Evolutionary conservation across 805 yeast species (phyloP), one percentile per base, ranked within the genome.

Genomic region (Gaillardinia entomophila): DNA sequence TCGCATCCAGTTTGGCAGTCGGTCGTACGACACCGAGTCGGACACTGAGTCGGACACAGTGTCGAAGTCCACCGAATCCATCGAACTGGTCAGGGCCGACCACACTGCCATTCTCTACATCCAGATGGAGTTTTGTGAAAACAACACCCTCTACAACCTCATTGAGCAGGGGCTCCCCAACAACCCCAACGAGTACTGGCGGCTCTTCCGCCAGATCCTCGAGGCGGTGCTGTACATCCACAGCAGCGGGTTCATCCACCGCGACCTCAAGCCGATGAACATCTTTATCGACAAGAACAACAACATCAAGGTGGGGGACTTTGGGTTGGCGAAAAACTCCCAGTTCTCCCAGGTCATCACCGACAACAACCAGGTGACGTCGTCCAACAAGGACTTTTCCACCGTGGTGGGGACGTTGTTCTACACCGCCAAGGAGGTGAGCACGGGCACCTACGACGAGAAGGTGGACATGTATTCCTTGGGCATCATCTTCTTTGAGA

Each of bases 91-190:
- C n/a, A n/a, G n/a, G n/a, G n/a, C n/a, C n/a, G 28, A 31, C 27
- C 26, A 26, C 15, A 19, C 26, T n/a, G 28, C 39, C 3, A 87
- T 95, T 0, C 59, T 92, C 19, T 92, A 85, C 53, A 92, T 92
- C 44, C 99, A 92, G 52, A 92, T 92, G 99, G 98, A 92, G 55
- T 92, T 92, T 48, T 92, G 99, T 60, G 98, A 92, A 49, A 92
- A 90, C 51, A 86, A 85, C 36, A 90, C 99, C 0, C 60, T 92
- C 18, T 73, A 74, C 32, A 96, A 92, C 58, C 62, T 92, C 39
- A 90, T 92, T 29, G 74, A 70, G 33, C 73, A 76, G 26, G 88
- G 87, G 0, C 65, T 92, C 10, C 83, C 80, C 4, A 62, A 62
- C 7, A 76, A 83, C 30, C 65, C 85, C 0, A 82, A 76, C 37